Base-by-base conservation (phyloP, 2,329 filamentous ascomycete species). In the Curvularia eragrostidis region DNA sequence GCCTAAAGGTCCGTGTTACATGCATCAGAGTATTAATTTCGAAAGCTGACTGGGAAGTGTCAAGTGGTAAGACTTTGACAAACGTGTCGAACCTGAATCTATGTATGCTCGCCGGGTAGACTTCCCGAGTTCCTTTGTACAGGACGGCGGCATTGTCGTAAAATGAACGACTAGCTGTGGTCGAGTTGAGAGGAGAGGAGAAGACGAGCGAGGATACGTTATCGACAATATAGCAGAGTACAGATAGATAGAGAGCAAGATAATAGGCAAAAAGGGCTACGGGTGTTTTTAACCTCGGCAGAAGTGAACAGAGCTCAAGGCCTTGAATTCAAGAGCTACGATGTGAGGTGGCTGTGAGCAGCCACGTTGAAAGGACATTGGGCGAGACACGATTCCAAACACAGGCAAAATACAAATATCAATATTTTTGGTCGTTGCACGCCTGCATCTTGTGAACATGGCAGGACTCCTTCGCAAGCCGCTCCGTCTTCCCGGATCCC, bases 401-500 rank as follows among this genome's bases (percentile, higher is more conserved):
- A 15, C 32, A 36, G 15, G 6, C 32, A n/a, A 36, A 36, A 5
- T n/a, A 36, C 13, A 36, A 6, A n/a, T 36, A 5, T n/a, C 13
- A 15, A 36, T 5, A 36, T n/a, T 5, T 15, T 12, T n/a, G 32
- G 13, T 7, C 3, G 32, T 36, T 36, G 32, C 32, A 36, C 32
- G 32, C 13, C 10, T 36, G 32, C 32, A 36, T 32, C 21, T 15
- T 3, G 21, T 39, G 8, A 3, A 42, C 19, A 15, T 15, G 30
- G 18, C 5, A 21, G n/a, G 36, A 3, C 5, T n/a, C 54, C 23
- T 26, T 50, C 54, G 58, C 54, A 58, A 60, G 39, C 58, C 58
- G 54, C 50, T 30, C 54, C 54, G 50, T 54, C 44, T 58, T 58
- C 43, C 54, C 53, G 50, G 28, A 44, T 47, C 44, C 18, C 18